Conservation (phyloP, 345 rosid genomes). For the Citrus sp. region DNA sequence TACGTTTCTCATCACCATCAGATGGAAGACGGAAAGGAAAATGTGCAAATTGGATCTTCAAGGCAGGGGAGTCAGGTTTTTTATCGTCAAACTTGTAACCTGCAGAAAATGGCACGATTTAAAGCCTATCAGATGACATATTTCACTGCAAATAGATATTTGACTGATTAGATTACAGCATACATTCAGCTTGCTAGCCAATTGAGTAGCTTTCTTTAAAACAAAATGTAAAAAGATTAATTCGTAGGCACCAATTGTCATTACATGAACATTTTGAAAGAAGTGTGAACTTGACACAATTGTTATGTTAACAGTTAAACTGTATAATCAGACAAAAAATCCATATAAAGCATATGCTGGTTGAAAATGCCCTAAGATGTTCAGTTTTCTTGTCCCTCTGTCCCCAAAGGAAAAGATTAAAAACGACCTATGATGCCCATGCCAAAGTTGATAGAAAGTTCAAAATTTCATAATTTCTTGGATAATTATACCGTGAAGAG, state of each 20-base stretch:
- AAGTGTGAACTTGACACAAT: neutral
- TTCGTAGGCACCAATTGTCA: neutral
- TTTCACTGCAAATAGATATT: neutral
- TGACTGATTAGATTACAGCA: neutral
- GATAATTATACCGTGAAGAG: constrained; percentile 49
- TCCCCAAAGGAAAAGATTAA: neutral
- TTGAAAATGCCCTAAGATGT: neutral
- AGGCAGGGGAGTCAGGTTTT: constrained; percentile 35
- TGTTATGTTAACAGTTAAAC: neutral
- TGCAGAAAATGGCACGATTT: constrained; percentile 18
- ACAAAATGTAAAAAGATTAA: neutral
- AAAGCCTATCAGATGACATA: constrained; percentile 1
- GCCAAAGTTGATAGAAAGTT: neutral
- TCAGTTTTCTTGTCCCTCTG: neutral
- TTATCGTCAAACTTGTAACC: constrained; percentile 60
- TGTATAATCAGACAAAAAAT: neutral
- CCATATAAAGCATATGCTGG: neutral
- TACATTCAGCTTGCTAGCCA: neutral
- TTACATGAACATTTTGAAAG: neutral
- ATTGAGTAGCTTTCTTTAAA: neutral
- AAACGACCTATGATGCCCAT: neutral
- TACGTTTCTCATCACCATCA: constrained; percentile 17
- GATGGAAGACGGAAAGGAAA: constrained; percentile 42
- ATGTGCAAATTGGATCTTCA: constrained; percentile 44
- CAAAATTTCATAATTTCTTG: neutral